A percentile compares a stretch with the other conserved stretches of the same genome.
phyloP scores from a whole-genome alignment of 352 stramenopile genomes.

The Pythium apleroticum region DNA sequence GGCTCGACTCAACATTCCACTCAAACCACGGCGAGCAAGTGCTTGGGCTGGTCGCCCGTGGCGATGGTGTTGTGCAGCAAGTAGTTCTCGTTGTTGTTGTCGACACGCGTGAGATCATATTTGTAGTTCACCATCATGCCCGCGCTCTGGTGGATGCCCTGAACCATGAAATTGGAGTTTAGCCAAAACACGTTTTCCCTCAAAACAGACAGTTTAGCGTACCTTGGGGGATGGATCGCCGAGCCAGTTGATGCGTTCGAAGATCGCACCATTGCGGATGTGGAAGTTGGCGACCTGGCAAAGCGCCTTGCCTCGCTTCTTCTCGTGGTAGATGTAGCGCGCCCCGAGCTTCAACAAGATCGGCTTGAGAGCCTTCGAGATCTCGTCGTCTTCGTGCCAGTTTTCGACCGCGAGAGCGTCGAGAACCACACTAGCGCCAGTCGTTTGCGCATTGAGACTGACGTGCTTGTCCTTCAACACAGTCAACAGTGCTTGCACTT shows the following conservation, averaged over 20 bases:
- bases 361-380: constrained; percentile 50
- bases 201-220: background rate
- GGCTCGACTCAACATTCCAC: background rate
- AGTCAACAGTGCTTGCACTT: background rate
- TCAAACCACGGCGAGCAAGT: constrained; percentile 35
- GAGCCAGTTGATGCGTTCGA: constrained; percentile 85
- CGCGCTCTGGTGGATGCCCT: constrained; percentile 72
- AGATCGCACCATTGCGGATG: constrained; percentile 83
- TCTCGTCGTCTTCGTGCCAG: constrained; percentile 46
- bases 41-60: constrained; percentile 65
- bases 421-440: constrained; percentile 32
- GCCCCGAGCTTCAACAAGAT: constrained; percentile 66
- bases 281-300: constrained; percentile 85
- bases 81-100: constrained; percentile 84
- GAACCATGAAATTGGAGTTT: constrained; percentile 9
- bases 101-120: constrained; percentile 72
- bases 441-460: background rate
- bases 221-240: constrained; percentile 78
- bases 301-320: constrained; percentile 82
- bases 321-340: constrained; percentile 76
- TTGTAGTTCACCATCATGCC: constrained; percentile 90
- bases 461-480: constrained; percentile 9
- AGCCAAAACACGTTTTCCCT: background rate
- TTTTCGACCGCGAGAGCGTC: constrained; percentile 42
- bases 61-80: constrained; percentile 76